Percentiles rank a stretch among this genome's conserved stretches.
Evolutionary conservation across 1,284 basidiomycete genomes (phyloP).

Genomic region (Leccinum subrobustum): DNA sequence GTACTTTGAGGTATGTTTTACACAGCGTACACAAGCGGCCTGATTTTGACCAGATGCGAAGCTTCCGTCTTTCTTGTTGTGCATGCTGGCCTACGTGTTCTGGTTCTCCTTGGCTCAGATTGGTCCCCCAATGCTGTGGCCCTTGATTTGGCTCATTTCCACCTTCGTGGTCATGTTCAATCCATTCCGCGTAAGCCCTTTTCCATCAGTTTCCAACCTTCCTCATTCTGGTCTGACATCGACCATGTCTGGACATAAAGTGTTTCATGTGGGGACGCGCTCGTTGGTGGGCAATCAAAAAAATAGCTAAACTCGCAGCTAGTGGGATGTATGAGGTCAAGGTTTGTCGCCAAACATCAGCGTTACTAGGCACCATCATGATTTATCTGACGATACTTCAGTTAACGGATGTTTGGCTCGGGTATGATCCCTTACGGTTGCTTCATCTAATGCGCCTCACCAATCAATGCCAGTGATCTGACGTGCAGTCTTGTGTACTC

Average conservation of each 20-base stretch:
- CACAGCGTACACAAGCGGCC: neutral
- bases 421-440: constrained; percentile 42
- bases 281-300: constrained; percentile 79
- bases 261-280: constrained; percentile 34
- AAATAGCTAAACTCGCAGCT: constrained; percentile 58
- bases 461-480: constrained; percentile 62
- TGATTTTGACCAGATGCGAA: constrained; percentile 31
- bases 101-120: constrained; percentile 80
- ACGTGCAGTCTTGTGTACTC: constrained; percentile 77
- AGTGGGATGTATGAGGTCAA: constrained; percentile 78
- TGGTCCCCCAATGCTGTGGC: constrained; percentile 66
- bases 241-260: constrained; percentile 8
- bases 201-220: neutral
- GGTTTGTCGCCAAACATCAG: constrained; percentile 40
- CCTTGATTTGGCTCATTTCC: constrained; percentile 80
- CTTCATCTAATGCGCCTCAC: constrained; percentile 21
- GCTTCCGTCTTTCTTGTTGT: constrained; percentile 78
- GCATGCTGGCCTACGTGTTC: constrained; percentile 79
- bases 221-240: neutral
- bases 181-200: constrained; percentile 66
- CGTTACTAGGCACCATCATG: neutral
- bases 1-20: constrained; percentile 72
- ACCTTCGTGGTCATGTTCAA: constrained; percentile 64
- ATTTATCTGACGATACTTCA: constrained; percentile 26
- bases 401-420: constrained; percentile 84